These are phyloP conservation scores for Aurantiochytrium sp. DNA, from an alignment of 108 stramenopile genomes.

Conservation along the genomic window DNA sequence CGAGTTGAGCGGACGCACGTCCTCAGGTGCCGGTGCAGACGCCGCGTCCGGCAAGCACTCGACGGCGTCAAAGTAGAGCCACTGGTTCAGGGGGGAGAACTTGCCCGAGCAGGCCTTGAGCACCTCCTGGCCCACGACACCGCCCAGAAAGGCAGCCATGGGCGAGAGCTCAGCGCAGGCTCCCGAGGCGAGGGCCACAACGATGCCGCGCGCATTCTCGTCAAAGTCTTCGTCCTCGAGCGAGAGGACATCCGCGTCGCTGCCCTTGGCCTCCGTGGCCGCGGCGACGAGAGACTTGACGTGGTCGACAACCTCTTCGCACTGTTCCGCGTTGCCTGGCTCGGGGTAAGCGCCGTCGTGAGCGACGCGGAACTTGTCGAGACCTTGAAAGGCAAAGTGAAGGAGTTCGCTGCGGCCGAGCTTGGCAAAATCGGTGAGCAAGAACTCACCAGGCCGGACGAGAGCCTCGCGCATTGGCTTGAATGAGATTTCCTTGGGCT, in stretches of 20 bases:
- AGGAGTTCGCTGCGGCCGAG: conserved; percentile 80
- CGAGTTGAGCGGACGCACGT: conserved; percentile 21
- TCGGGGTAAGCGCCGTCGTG: conserved; percentile 53
- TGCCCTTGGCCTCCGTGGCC: not conserved
- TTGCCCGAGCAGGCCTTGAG: conserved; percentile 96
- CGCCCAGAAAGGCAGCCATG: conserved; percentile 90
- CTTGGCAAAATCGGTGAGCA: conserved; percentile 96
- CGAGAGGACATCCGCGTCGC: not conserved
- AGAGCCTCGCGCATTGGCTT: conserved; percentile 66
- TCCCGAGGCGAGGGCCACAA: conserved; percentile 65
- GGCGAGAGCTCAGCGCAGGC: conserved; percentile 75
- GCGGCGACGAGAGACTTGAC: not conserved
- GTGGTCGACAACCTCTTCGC: conserved; percentile 47
- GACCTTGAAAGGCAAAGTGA: conserved; percentile 72
- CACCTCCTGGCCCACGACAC: conserved; percentile 96
- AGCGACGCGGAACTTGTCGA: conserved; percentile 53
- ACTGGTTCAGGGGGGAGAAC: conserved; percentile 91
- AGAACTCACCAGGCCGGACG: conserved; percentile 68
- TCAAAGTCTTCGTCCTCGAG: conserved; percentile 52
- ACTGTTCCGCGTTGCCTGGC: conserved; percentile 65
- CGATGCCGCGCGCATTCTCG: conserved; percentile 10
- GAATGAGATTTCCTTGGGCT: conserved; percentile 67
- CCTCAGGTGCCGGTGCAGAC: conserved; percentile 17
- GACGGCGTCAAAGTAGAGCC: conserved; percentile 90
- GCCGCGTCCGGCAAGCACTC: conserved; percentile 69